Evolutionary conservation across 164 flowering plant genomes (phyloP), one percentile per base, ranked within the genome.

Genomic region (Euptelea pleiosperma): DNA sequence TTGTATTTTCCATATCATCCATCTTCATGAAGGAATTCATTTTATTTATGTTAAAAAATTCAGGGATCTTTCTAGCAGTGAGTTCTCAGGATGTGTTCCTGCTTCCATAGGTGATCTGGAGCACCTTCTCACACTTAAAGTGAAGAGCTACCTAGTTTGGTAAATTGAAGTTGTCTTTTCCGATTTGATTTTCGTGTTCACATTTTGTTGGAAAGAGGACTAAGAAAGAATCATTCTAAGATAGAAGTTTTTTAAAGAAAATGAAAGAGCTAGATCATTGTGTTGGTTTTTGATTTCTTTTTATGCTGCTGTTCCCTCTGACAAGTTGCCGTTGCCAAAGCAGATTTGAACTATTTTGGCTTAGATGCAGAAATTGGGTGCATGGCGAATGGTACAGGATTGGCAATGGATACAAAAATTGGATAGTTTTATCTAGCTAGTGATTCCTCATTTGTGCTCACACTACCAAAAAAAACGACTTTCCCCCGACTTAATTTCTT

Each of bases 311-410:
- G 30, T 43, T 45, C 19, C 8, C 15, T 44, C 14, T 48, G 55
- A 52, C 77, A 94, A 97, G 97, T 94, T 60, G 81, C 85, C 71
- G 99, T 97, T 63, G 91, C 96, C 24, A 81, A 91, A 77, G 99
- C 93, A 47, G 99, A 90, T 73, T 61, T 94, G 70, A 94, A 94
- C 73, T 94, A 94, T 64, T 91, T 94, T 75, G 99, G 99, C 43
- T 76, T 94, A 59, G 99, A 94, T 79, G 99, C 97, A 68, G 97
- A 94, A 75, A 94, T 94, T 67, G 99, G 99, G 55, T 94, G 99
- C 77, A 94, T 94, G 99, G 99, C 91, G 51, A 94, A 94, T 82
- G 99, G 99, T 68, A 97, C 97, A 53, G 99, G 99, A 50, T 74
- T 94, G 72, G 99, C 99, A 11, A 94, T 94, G 99, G 93, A 97